Percentiles rank a stretch among this genome's conserved stretches.
Evolutionary conservation across 1,284 basidiomycete species (phyloP).

Genomic region (Chondrostereum purpureum): DNA sequence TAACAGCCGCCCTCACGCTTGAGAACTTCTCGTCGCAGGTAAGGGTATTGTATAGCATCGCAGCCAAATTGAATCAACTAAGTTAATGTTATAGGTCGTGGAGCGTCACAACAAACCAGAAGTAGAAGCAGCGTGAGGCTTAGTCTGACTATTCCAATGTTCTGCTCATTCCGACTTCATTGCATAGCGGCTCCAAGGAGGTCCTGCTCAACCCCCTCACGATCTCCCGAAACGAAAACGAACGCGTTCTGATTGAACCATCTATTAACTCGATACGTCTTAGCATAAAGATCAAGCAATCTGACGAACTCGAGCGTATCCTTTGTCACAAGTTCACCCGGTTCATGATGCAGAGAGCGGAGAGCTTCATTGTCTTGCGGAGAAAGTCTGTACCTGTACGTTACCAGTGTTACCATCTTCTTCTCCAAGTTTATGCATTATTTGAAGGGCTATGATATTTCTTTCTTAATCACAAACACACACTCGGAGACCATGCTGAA

Average conservation of each 20-base stretch:
- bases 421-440: conserved; percentile 8
- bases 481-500: conserved; percentile 98
- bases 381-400: conserved; percentile 86
- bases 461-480: conserved; percentile 96
- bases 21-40: conserved; percentile 98
- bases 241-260: conserved; percentile 94
- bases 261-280: conserved; percentile 95
- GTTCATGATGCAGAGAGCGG: conserved; percentile 98
- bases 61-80: conserved; percentile 14
- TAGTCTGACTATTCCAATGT: not conserved
- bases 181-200: conserved; percentile 78
- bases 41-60: conserved; percentile 15
- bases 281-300: conserved; percentile 98
- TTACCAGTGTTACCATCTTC: conserved; percentile 16
- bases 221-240: conserved; percentile 95
- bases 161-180: conserved; percentile 10
- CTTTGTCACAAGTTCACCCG: conserved; percentile 98
- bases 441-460: conserved; percentile 90
- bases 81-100: conserved; percentile 85
- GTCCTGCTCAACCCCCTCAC: conserved; percentile 89
- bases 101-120: conserved; percentile 97
- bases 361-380: conserved; percentile 93
- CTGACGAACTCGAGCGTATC: conserved; percentile 97
- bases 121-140: conserved; percentile 73
- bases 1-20: conserved; percentile 95